Percentiles rank a stretch among this genome's conserved stretches.
Evolutionary conservation across 106 monocot species (phyloP).

Genomic region (Acorus gramineus): DNA sequence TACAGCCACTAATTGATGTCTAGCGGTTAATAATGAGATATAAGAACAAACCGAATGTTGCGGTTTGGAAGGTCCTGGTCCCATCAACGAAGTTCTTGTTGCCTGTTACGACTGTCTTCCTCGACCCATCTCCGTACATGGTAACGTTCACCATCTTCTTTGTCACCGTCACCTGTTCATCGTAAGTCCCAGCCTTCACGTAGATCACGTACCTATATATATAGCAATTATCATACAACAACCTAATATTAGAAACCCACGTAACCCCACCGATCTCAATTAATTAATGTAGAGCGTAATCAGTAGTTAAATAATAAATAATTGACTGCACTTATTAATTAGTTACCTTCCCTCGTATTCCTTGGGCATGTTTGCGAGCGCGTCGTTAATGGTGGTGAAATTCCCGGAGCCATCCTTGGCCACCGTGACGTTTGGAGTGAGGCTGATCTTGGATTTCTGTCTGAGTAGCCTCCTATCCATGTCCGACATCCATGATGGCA

Average conservation of each 20-base stretch:
- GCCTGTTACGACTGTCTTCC: slow-evolving; percentile 31
- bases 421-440: slow-evolving; percentile 38
- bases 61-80: slow-evolving; percentile 19
- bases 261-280: no score
- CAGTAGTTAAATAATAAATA: no score
- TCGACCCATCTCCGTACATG: slow-evolving; percentile 43
- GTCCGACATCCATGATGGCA: slow-evolving; percentile 29
- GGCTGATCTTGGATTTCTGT: neutral
- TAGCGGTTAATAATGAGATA: neutral
- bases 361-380: slow-evolving; percentile 26
- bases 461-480: slow-evolving; percentile 24
- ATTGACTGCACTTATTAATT: neutral
- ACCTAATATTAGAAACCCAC: neutral
- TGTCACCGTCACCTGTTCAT: slow-evolving; percentile 28
- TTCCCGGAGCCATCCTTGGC: slow-evolving; percentile 45
- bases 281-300: no score
- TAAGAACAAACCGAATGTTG: slow-evolving; percentile 32
- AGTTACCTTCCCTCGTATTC: slow-evolving; percentile 26
- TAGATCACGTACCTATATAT: slow-evolving; percentile 42
- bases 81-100: slow-evolving; percentile 35
- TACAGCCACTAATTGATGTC: neutral
- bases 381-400: slow-evolving; percentile 29
- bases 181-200: slow-evolving; percentile 45
- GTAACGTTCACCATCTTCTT: slow-evolving; percentile 26
- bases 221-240: neutral